These are phyloP conservation scores for Beverwykella pulmonaria DNA, from an alignment of 495 filamentous ascomycete genomes.

Conservation along the genomic window DNA sequence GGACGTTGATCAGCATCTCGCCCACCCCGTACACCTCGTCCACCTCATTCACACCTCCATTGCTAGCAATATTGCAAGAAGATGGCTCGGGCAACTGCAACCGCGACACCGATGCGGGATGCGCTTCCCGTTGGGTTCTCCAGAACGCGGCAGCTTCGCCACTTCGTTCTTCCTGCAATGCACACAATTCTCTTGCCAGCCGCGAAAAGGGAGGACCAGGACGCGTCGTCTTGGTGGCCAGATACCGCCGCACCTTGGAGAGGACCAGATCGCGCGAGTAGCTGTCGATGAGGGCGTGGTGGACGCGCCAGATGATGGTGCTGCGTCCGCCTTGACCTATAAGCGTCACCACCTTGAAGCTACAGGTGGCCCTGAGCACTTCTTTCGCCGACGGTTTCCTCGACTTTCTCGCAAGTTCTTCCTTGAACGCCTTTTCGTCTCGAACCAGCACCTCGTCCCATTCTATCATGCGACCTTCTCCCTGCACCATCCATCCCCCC, in stretches of 20 bases:
- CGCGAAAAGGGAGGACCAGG: slow-evolving; percentile 6
- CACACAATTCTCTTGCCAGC: not conserved
- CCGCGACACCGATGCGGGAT: too few species aligned
- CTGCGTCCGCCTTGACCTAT: not conserved
- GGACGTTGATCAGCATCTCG: slow-evolving; percentile 7
- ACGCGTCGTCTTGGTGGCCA: slow-evolving; percentile 16
- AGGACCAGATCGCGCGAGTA: not conserved
- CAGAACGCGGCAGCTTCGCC: not conserved
- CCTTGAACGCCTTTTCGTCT: not conserved
- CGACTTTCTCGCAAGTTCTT: not conserved
- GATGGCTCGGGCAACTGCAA: too few species aligned
- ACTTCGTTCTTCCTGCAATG: not conserved
- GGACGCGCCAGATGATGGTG: slow-evolving; percentile 20
- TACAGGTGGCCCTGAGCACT: not conserved
- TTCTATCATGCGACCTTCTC: not conserved
- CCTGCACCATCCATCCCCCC: not conserved
- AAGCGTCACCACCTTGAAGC: slow-evolving; percentile 4
- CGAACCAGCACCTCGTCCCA: slow-evolving; percentile 2
- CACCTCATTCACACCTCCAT: too few species aligned
- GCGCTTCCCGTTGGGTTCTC: not conserved
- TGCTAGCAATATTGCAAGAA: not conserved
- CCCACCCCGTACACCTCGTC: not conserved
- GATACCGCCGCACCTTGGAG: slow-evolving; percentile 25
- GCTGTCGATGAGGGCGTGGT: slow-evolving; percentile 26
- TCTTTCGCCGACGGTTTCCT: too few species aligned